These are phyloP conservation scores for Perilla frutescens DNA, from an alignment of 257 asterid species.

Conservation along the genomic window DNA sequence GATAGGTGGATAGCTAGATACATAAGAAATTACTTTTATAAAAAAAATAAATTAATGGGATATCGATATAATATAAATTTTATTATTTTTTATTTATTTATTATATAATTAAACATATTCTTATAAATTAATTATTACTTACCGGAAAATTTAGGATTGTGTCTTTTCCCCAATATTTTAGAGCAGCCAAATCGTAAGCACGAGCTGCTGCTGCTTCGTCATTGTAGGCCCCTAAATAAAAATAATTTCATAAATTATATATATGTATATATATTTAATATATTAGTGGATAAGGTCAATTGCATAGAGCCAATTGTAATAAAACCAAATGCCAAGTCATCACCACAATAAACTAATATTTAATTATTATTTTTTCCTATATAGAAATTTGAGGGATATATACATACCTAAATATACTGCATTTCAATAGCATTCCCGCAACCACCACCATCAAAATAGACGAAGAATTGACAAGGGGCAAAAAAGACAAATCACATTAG, in stretches of 20 bases:
- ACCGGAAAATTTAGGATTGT: conserved; percentile 89
- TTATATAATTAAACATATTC: too few species aligned
- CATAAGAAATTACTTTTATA: too few species aligned
- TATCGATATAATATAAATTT: too few species aligned
- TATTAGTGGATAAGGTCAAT: conserved; percentile 41
- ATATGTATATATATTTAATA: neutral
- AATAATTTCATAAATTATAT: conserved; percentile 25
- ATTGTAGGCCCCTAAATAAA: conserved; percentile 85
- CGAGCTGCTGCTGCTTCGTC: conserved; percentile 97
- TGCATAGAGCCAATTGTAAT: conserved; percentile 30
- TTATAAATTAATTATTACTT: conserved; percentile 17
- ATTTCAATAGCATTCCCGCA: conserved; percentile 53
- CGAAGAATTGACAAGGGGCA: conserved; percentile 25
- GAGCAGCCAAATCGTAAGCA: conserved; percentile 98
- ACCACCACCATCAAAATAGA: conserved; percentile 48
- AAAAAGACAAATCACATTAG: conserved; percentile 9
- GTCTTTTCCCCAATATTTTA: conserved; percentile 94
- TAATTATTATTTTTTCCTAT: neutral
- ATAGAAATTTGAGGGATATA: conserved; percentile 29
- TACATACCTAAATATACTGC: conserved; percentile 95
- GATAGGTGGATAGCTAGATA: conserved; percentile 57
- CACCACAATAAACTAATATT: neutral
- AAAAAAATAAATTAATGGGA: too few species aligned
- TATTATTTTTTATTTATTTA: too few species aligned
- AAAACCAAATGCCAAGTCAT: conserved; percentile 28